Evolutionary conservation across 176 grass and related monocot species (phyloP), one percentile per base, ranked within the genome.

Genomic region (Phyllostachys edulis): DNA sequence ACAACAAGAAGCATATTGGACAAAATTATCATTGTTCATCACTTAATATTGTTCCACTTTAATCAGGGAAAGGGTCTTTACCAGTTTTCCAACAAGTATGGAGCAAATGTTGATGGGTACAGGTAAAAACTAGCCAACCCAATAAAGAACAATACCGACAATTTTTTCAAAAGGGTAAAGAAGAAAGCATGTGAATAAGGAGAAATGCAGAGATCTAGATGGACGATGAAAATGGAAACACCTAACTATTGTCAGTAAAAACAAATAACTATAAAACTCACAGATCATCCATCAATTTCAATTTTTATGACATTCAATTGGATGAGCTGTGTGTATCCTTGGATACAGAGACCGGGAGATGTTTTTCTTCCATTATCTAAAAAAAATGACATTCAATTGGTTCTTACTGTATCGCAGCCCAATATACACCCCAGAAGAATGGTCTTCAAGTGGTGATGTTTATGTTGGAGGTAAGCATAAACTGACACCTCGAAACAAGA

Each of bases 41-140:
- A 54, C 13, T 74, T 18, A 69, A 21, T 69, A 42, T n/a, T 69
- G 6, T 69, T 42, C 45, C 42, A 69, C 75, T 84, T 57, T 66
- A 62, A 88, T 72, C 56, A 92, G 88, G 93, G 93, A 9, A 95
- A 95, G 67, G 90, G 90, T 62, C 71, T 96, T 61, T 96, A 89
- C 61, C 93, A 95, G 85, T 98, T 90, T 77, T 73, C 50, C 70
- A 87, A 78, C 80, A 98, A 98, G 71, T 98, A 98, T 2, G 91
- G 96, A 76, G 93, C 91, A 73, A 98, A 98, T 68, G 96, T 98
- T 57, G 91, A 98, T 78, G 93, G 91, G 20, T 83, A 86, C 84
- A 90, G 84, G 79, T 90, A 73, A 57, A 77, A 21, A 69, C 20
- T 76, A 11, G 10, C 51, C 3, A 59, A 76, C 51, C 7, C 50